phyloP scores from a whole-genome alignment of 495 filamentous ascomycete genomes.

The Xylaria scruposa region DNA sequence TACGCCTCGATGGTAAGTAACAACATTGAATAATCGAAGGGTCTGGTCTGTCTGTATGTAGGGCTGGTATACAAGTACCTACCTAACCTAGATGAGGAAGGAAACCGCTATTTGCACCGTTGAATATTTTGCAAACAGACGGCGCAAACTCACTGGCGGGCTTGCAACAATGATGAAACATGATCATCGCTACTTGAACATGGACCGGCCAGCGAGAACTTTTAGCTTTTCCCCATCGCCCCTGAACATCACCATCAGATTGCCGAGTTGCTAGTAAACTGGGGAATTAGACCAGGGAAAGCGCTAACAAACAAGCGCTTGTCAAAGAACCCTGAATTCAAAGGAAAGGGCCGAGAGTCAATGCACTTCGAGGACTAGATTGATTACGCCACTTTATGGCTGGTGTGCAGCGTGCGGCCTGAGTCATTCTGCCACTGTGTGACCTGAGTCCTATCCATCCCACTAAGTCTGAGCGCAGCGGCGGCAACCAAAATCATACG shows the following conservation, averaged over 20 bases:
- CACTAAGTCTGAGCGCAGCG: slow-evolving; percentile 10
- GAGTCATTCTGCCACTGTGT: background rate
- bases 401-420: background rate
- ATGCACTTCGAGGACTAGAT: background rate
- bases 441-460: slow-evolving; percentile 2
- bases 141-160: slow-evolving; percentile 5
- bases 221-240: slow-evolving; percentile 26
- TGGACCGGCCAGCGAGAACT: slow-evolving; percentile 29
- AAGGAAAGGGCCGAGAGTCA: slow-evolving; percentile 1
- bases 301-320: slow-evolving; percentile 14
- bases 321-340: background rate
- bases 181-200: slow-evolving; percentile 26
- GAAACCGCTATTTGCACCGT: background rate
- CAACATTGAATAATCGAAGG: background rate
- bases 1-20: background rate
- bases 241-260: slow-evolving; percentile 35
- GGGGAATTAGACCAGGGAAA: slow-evolving; percentile 6
- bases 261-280: slow-evolving; percentile 10
- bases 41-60: no score
- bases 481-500: background rate
- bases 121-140: background rate
- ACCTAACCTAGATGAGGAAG: background rate
- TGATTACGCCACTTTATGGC: slow-evolving; percentile 4
- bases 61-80: no score
- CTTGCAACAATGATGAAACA: slow-evolving; percentile 34